Conservation (phyloP, 2,329 filamentous ascomycete genomes). For the Aspergillus sp. region DNA sequence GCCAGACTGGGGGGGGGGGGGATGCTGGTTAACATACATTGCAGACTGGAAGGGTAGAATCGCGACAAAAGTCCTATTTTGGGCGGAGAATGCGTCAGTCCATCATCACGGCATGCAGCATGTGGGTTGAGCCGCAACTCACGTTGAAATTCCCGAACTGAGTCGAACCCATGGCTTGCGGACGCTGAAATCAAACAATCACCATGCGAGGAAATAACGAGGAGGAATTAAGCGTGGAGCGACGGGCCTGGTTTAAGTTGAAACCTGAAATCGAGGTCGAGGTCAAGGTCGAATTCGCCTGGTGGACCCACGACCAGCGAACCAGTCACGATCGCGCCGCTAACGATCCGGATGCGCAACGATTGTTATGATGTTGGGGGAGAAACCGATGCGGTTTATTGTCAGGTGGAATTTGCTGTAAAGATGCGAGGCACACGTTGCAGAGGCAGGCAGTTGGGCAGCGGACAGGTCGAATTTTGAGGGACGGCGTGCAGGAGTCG, state of each 20-base stretch:
- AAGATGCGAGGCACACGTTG: slow-evolving; percentile 3
- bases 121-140: slow-evolving; percentile 27
- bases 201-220: slow-evolving; percentile 14
- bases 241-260: slow-evolving; percentile 12
- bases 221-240: slow-evolving; percentile 8
- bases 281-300: slow-evolving; percentile 15
- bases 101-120: not conserved
- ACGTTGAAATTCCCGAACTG: slow-evolving; percentile 62
- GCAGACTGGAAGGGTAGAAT: slow-evolving; percentile 79
- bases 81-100: slow-evolving; percentile 24
- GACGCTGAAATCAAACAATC: slow-evolving; percentile 8
- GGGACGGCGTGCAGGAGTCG: slow-evolving; percentile 3
- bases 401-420: not conserved
- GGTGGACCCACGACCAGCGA: slow-evolving; percentile 25
- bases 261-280: not conserved
- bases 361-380: slow-evolving; percentile 6
- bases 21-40: slow-evolving; percentile 57
- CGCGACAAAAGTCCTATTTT: slow-evolving; percentile 73
- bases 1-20: not conserved
- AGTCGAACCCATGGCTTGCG: slow-evolving; percentile 49
- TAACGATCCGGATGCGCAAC: slow-evolving; percentile 18
- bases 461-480: slow-evolving; percentile 10
- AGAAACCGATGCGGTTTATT: not conserved
- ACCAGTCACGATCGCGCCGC: slow-evolving; percentile 25
- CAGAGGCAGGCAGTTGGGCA: not conserved